Percentiles rank a stretch among this genome's conserved stretches.
phyloP scores from a whole-genome alignment of 1,284 basidiomycete genomes.

The Fomitopsis palustris region DNA sequence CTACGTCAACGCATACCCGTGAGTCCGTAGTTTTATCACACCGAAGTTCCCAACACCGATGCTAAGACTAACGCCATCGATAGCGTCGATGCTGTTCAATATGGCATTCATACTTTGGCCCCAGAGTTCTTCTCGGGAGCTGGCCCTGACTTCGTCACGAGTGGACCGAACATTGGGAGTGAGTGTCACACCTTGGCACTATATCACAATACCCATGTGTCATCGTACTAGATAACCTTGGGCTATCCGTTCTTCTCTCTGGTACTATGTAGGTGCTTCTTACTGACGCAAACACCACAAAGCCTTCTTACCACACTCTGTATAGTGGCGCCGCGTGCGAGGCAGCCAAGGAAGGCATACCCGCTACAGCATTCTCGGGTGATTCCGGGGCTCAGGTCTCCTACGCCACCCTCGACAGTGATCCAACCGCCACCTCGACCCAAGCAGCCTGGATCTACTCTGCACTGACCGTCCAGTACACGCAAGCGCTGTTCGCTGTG shows the following conservation, averaged over 20 bases:
- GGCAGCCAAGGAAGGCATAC: conserved; percentile 42
- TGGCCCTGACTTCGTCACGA: conserved; percentile 45
- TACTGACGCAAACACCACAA: no score
- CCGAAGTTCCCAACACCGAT: neutral
- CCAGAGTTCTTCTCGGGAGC: conserved; percentile 37
- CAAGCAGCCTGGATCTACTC: conserved; percentile 41
- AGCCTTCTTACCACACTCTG: neutral
- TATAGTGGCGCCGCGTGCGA: conserved; percentile 46
- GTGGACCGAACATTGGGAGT: conserved; percentile 51
- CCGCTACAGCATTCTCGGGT: conserved; percentile 49
- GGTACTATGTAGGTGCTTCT: conserved; percentile 18
- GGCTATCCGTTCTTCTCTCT: conserved; percentile 13
- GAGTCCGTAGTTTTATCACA: neutral
- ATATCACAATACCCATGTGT: no score
- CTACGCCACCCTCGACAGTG: conserved; percentile 41
- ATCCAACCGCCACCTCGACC: conserved; percentile 32
- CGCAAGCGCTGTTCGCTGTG: conserved; percentile 32
- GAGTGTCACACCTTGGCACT: conserved; percentile 13
- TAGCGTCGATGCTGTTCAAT: conserved; percentile 39
- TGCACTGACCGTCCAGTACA: conserved; percentile 38
- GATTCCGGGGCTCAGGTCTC: conserved; percentile 37
- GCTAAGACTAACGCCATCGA: neutral
- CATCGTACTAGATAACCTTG: conserved; percentile 13
- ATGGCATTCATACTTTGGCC: conserved; percentile 44
- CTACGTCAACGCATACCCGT: conserved; percentile 24